Conservation (phyloP, 2,329 filamentous ascomycete genomes). For the Bipolaris gigantea region DNA sequence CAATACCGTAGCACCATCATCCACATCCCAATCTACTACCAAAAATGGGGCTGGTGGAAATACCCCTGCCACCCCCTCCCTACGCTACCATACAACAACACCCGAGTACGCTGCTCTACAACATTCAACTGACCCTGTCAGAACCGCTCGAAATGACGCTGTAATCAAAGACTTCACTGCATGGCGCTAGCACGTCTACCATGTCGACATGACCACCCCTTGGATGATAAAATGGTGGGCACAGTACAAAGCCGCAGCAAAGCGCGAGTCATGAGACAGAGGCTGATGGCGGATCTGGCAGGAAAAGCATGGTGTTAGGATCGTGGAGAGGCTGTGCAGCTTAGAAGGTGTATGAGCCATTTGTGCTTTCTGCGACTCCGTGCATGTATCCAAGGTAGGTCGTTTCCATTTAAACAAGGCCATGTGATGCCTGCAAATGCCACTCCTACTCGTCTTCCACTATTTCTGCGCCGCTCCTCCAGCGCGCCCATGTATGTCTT, state of each 20-base stretch:
- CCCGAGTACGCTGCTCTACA: conserved; percentile 2
- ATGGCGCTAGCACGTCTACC: conserved; percentile 6
- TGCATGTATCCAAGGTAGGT: neutral
- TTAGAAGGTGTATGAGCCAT: neutral
- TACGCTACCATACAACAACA: conserved; percentile 2
- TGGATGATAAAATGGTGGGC: neutral
- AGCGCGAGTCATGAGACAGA: neutral
- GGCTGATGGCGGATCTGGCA: conserved; percentile 11
- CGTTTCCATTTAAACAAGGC: neutral
- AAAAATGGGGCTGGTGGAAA: neutral
- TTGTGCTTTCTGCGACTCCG: neutral
- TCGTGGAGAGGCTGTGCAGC: neutral
- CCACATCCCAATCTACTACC: conserved; percentile 5
- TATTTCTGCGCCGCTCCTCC: neutral
- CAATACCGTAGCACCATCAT: neutral
- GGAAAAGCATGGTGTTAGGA: conserved; percentile 3
- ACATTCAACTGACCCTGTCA: neutral
- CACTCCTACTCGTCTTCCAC: neutral
- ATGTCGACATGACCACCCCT: neutral
- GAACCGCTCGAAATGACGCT: neutral
- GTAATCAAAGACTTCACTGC: conserved; percentile 2
- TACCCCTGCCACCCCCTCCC: neutral
- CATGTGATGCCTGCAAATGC: neutral
- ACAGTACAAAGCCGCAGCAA: neutral
- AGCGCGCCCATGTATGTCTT: neutral